Base-by-base conservation (phyloP, 805 yeast species). In the Kluyveromyces dobzhanskii region DNA sequence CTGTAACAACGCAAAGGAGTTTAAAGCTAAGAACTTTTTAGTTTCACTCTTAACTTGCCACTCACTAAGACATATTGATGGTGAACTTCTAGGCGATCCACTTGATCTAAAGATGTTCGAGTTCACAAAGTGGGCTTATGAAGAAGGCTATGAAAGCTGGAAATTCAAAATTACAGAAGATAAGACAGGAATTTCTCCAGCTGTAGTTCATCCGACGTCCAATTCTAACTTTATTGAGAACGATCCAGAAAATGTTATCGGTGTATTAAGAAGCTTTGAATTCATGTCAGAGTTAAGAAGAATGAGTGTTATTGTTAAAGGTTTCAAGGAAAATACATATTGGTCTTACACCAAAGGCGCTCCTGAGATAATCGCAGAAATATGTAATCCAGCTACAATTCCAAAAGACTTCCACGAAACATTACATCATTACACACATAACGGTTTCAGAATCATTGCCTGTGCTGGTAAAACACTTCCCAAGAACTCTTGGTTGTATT, bases 401-500 rank as follows among this genome's bases (percentile, higher is more conserved):
- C 98, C 99, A 1, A 54, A 59, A 2, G 75, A 87, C 51, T 92
- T 74, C 56, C 80, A 81, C 17, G 82, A 81, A 25, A 56, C 83
- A 17, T 67, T 92, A 26, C 81, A 86, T 51, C 71, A 79, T 42
- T 92, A 92, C 57, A 92, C 99, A 0, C 97, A 87, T 56, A 76
- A 78, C 35, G 99, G 99, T 1, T 86, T 80, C 57, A 77, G 99
- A 54, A 97, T 92, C 1, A 92, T 92, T 61, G 97, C 96, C 0
- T 81, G 95, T 58, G 97, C 95, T 1, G 73, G 77, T 36, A 85
- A 81, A 53, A 56, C 57, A 3, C 46, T 69, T 38, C 66, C 60
- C 37, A 63, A 62, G 37, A 62, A 61, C 37, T 67, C 75, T 16
- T 67, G 77, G 66, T 50, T 69, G n/a, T 68, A 67, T 40, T 64